phyloP scores from a whole-genome alignment of 2,329 filamentous ascomycete species.

The Exophiala calicioides region DNA sequence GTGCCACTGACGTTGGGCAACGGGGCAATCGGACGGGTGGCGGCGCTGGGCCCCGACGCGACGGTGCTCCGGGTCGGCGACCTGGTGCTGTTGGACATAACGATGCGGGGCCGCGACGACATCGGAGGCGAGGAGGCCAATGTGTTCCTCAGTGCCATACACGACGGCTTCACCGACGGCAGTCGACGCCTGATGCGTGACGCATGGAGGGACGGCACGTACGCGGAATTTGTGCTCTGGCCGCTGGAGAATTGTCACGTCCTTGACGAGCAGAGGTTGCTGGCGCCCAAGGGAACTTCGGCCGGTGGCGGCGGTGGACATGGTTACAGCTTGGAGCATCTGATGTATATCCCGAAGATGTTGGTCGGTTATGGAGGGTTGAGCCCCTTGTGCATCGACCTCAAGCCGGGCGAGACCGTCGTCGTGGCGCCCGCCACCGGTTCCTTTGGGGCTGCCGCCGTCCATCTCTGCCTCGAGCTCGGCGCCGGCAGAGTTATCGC shows the following conservation, averaged over 20 bases:
- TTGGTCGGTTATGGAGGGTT: slow-evolving; percentile 49
- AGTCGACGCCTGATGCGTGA: slow-evolving; percentile 38
- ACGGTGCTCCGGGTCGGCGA: slow-evolving; percentile 39
- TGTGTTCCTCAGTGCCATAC: slow-evolving; percentile 21
- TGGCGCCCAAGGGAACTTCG: too few species aligned
- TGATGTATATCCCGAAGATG: slow-evolving; percentile 39
- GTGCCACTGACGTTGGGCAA: slow-evolving; percentile 39
- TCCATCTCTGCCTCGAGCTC: slow-evolving; percentile 49
- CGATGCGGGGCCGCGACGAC: slow-evolving; percentile 43
- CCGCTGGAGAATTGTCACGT: slow-evolving; percentile 42
- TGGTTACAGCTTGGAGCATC: slow-evolving; percentile 46
- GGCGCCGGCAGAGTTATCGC: slow-evolving; percentile 53
- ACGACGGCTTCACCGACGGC: slow-evolving; percentile 34
- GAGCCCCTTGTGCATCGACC: slow-evolving; percentile 35
- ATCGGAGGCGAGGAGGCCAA: slow-evolving; percentile 9
- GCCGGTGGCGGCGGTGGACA: too few species aligned
- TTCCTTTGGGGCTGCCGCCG: slow-evolving; percentile 49
- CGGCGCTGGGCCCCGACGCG: slow-evolving; percentile 41
- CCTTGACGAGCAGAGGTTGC: slow-evolving; percentile 37
- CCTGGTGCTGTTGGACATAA: slow-evolving; percentile 42
- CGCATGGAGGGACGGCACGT: slow-evolving; percentile 42
- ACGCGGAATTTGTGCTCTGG: slow-evolving; percentile 38
- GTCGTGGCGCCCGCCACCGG: slow-evolving; percentile 54
- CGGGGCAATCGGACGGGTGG: slow-evolving; percentile 41
- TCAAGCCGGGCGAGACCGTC: slow-evolving; percentile 51